A percentile compares a stretch with the other conserved stretches of the same genome.
Evolutionary conservation across 257 asterid genomes (phyloP).

Genomic region (Solanum chaucha): DNA sequence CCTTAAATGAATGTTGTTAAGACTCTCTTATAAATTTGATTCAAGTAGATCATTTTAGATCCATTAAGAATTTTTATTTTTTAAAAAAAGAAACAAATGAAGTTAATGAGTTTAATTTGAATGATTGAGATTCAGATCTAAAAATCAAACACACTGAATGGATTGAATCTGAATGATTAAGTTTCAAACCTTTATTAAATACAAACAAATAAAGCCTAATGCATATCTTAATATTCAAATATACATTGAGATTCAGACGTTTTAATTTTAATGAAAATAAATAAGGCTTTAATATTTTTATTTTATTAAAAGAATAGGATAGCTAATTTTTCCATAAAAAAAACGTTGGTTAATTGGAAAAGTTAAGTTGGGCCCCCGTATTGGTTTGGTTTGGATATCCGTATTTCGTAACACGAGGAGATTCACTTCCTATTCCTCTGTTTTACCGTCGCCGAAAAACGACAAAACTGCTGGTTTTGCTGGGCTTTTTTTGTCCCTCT

Average conservation of each 20-base stretch:
- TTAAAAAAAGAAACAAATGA: background rate
- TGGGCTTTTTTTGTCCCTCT: background rate
- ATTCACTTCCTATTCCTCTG: background rate
- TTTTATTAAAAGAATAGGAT: background rate
- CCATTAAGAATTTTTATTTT: too few relatives aligned
- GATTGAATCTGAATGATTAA: too few relatives aligned
- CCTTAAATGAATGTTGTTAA: too few relatives aligned
- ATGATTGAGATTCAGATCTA: too few relatives aligned
- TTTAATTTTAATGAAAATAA: too few relatives aligned
- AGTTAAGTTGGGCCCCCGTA: background rate
- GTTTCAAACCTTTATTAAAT: background rate
- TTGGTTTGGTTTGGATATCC: background rate
- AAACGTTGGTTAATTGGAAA: background rate
- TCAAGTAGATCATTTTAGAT: too few relatives aligned
- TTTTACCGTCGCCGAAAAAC: background rate
- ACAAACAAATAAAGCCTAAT: too few relatives aligned
- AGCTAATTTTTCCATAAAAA: background rate
- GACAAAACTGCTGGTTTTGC: background rate
- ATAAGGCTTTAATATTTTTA: too few relatives aligned
- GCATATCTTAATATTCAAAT: too few relatives aligned
- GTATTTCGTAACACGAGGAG: background rate
- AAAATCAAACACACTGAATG: too few relatives aligned
- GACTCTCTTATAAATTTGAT: background rate
- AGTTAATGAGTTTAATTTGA: too few relatives aligned
- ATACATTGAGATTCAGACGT: rapidly evolving